Evolutionary conservation across 495 filamentous ascomycete species (phyloP).

Genomic region (Aspergillus homomorphus): DNA sequence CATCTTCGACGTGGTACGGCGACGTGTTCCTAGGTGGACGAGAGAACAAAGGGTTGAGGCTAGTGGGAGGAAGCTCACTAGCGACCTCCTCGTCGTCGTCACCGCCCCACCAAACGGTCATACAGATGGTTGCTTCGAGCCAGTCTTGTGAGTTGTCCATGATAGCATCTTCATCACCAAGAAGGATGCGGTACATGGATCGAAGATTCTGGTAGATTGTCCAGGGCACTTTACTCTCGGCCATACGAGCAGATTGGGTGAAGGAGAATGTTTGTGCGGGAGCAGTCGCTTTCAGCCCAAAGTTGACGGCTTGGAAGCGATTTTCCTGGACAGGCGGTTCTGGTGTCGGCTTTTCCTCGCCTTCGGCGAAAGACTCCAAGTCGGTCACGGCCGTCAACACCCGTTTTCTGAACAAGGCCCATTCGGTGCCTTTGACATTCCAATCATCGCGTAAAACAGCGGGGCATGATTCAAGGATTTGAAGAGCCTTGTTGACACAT

Average conservation of each 20-base stretch:
- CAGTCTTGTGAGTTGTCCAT: conserved; percentile 71
- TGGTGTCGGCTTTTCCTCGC: conserved; percentile 47
- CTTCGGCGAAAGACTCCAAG: conserved; percentile 72
- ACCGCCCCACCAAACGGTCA: conserved; percentile 88
- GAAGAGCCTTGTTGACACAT: conserved; percentile 61
- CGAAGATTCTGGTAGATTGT: conserved; percentile 76
- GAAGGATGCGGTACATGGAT: conserved; percentile 69
- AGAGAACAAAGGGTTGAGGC: conserved; percentile 26
- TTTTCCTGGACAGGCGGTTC: conserved; percentile 31
- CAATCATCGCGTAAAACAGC: conserved; percentile 60
- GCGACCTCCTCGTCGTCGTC: conserved; percentile 50
- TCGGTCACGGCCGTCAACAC: conserved; percentile 62
- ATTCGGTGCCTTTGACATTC: conserved; percentile 72
- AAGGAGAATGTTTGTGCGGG: conserved; percentile 40
- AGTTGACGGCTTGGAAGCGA: conserved; percentile 50
- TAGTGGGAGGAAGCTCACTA: conserved; percentile 20
- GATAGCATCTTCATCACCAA: conserved; percentile 68
- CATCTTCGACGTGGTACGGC: conserved; percentile 43
- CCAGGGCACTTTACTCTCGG: conserved; percentile 81
- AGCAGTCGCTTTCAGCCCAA: conserved; percentile 44
- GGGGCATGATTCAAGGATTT: conserved; percentile 69
- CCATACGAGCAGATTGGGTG: conserved; percentile 64
- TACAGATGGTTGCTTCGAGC: conserved; percentile 76
- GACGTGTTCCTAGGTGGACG: conserved; percentile 27
- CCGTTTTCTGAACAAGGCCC: conserved; percentile 72